Evolutionary conservation across 2,329 filamentous ascomycete genomes (phyloP), one percentile per base, ranked within the genome.

Genomic region (Lizonia empirigonia): DNA sequence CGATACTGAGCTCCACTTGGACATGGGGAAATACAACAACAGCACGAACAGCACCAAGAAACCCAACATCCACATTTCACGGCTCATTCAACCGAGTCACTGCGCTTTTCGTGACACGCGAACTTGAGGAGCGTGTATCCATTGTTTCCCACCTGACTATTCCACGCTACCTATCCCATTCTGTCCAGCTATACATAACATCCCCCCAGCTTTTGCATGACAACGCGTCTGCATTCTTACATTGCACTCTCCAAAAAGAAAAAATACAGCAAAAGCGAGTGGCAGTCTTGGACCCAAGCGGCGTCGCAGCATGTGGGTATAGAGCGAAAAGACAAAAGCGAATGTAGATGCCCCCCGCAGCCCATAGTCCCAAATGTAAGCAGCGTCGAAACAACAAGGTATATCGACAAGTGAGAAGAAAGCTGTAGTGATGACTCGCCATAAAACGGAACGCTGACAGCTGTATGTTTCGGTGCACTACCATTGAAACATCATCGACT

Each of bases 401-500:
- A 41, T 46, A 51, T 51, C 42, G 49, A 51, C 49, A 42, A 23
- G 24, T 32, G 20, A 33, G 37, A 52, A 42, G 26, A 39, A 30
- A 39, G 27, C 27, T 34, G 27, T 26, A 23, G 20, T 36, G 7
- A 19, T 35, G 23, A 34, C 22, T 19, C 13, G 16, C 16, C 24
- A 35, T 19, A 23, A 44, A 44, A 40, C 48, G 15, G 36, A 50
- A 51, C 48, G 48, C 49, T 51, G 42, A 51, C 49, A 46, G 49
- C 32, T 52, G 49, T 44, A 47, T 52, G 49, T 47, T 52, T 52
- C 49, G 49, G 49, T 52, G 49, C 49, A 52, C 49, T 52, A 52
- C 49, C 49, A 52, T 52, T 52, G 49, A 52, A 52, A 52, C 49
- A 52, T 42, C 49, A 33, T 30, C 32, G 30, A 52, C 49, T 37